Evolutionary conservation across 345 rosid genomes (phyloP).

Genomic region (Odontarrhena argentea): DNA sequence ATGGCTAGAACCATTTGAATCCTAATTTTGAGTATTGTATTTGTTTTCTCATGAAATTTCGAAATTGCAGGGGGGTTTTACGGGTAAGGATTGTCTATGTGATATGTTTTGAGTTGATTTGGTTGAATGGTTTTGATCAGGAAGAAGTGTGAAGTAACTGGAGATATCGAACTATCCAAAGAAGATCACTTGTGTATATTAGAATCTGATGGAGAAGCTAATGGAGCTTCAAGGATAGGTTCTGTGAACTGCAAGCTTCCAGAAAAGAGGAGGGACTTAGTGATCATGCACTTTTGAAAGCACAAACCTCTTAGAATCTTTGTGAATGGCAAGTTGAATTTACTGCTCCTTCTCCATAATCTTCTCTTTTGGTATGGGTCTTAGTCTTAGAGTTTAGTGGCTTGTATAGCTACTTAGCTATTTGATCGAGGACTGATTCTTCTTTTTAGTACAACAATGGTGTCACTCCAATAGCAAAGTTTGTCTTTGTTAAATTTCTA

Average conservation of each 20-base stretch:
- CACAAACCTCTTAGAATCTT: slow-evolving; percentile 64
- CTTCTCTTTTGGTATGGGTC: slow-evolving; percentile 50
- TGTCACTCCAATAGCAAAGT: too few species aligned
- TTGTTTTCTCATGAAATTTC: neutral
- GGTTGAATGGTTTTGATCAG: neutral
- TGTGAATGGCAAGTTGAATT: slow-evolving; percentile 80
- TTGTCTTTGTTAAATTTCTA: too few species aligned
- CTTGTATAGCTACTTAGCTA: too few species aligned
- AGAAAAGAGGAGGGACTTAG: slow-evolving; percentile 55
- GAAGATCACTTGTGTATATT: slow-evolving; percentile 57
- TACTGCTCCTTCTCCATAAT: slow-evolving; percentile 60
- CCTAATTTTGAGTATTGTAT: slow-evolving; percentile 3
- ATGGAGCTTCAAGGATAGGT: slow-evolving; percentile 62
- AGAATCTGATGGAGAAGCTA: slow-evolving; percentile 57
- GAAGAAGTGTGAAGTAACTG: neutral
- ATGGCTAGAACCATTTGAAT: neutral
- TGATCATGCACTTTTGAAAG: slow-evolving; percentile 62
- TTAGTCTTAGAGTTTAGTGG: too few species aligned
- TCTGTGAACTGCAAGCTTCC: slow-evolving; percentile 63
- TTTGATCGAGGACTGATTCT: too few species aligned
- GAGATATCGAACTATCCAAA: slow-evolving; percentile 51
- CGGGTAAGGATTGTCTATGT: neutral
- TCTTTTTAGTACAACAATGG: too few species aligned
- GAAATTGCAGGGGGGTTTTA: neutral
- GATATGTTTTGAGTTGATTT: neutral